phyloP scores from a whole-genome alignment of 2,329 filamentous ascomycete genomes.

The Xylogone sp. region DNA sequence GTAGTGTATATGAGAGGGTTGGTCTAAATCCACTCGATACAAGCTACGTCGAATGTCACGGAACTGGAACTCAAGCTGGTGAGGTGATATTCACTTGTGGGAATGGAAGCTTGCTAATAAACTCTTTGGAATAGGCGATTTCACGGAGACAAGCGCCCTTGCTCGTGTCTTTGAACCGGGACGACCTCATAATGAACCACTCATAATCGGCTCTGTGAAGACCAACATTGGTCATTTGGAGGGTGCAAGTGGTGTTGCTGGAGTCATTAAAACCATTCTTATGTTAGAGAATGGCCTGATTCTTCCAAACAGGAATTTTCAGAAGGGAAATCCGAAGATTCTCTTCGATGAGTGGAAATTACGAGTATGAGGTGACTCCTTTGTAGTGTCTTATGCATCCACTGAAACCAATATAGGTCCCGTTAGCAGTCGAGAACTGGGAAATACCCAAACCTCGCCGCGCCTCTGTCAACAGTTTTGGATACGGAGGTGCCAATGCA shows the following conservation, averaged over 20 bases:
- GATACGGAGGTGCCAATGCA: conserved; percentile 29
- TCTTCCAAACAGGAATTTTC: conserved; percentile 38
- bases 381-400: no score
- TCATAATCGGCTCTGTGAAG: conserved; percentile 21
- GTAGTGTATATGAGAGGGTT: no score
- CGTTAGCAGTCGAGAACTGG: no score
- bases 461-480: conserved; percentile 25
- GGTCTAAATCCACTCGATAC: no score
- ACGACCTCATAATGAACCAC: conserved; percentile 3
- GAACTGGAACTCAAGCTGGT: conserved; percentile 6
- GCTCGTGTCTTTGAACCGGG: no score
- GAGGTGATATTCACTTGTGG: conserved; percentile 33
- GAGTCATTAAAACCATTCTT: conserved; percentile 37
- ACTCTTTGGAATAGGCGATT: no score
- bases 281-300: conserved; percentile 40
- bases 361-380: conserved; percentile 27
- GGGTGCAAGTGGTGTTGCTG: conserved; percentile 34
- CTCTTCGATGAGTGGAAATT: conserved; percentile 32
- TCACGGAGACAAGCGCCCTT: no score
- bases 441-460: no score
- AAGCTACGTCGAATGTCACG: conserved; percentile 10
- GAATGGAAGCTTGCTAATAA: no score
- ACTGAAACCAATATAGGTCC: no score
- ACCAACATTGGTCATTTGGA: conserved; percentile 31
- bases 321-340: conserved; percentile 33